Evolutionary conservation across 257 asterid species (phyloP).

Genomic region (Jacaranda copaia): DNA sequence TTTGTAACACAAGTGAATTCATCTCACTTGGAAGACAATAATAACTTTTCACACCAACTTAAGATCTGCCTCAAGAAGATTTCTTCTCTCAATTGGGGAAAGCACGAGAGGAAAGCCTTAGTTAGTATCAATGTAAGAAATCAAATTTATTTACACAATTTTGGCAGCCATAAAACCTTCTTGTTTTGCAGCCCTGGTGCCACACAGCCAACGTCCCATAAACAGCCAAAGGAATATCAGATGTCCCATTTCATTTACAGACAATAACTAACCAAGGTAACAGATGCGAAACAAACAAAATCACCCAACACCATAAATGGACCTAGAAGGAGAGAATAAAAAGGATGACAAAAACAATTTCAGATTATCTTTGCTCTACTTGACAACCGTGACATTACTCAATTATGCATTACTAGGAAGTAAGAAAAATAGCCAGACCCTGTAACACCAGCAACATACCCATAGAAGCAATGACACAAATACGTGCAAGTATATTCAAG

Average conservation of each 20-base stretch:
- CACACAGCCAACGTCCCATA: not conserved
- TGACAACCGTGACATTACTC: not conserved
- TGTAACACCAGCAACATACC: slow-evolving; percentile 15
- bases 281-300: not conserved
- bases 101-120: too few species aligned
- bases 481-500: slow-evolving; percentile 33
- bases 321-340: not conserved
- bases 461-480: slow-evolving; percentile 42
- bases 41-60: not conserved
- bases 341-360: not conserved
- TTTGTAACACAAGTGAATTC: not conserved
- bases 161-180: not conserved
- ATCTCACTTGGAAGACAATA: slow-evolving; percentile 15
- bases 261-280: not conserved
- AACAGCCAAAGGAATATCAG: not conserved
- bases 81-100: not conserved
- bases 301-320: slow-evolving; percentile 2
- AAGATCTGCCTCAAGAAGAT: not conserved
- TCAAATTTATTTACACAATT: too few species aligned
- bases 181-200: too few species aligned
- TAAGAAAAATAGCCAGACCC: not conserved
- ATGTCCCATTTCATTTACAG: slow-evolving; percentile 19
- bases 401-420: slow-evolving; percentile 5
- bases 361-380: not conserved
- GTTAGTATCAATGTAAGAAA: not conserved